phyloP scores from a whole-genome alignment of 2,329 filamentous ascomycete species.

The Raffaelea albimanens region DNA sequence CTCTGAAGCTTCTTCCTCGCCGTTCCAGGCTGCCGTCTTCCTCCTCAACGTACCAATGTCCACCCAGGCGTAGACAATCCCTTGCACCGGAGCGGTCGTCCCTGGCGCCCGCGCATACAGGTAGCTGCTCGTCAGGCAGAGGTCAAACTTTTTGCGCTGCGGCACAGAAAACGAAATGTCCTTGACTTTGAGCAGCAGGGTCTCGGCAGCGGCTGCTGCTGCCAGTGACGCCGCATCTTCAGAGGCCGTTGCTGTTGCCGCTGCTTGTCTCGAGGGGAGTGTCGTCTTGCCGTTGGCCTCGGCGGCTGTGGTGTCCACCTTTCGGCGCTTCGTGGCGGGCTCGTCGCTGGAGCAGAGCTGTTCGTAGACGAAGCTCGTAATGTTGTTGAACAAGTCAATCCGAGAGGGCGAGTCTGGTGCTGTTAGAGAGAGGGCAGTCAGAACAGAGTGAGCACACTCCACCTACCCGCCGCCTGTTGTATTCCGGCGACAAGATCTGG shows the following conservation, averaged over 20 bases:
- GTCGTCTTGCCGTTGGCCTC: conserved; percentile 13
- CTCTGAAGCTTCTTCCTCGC: neutral
- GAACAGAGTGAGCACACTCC: neutral
- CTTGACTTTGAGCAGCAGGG: conserved; percentile 49
- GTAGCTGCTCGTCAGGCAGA: conserved; percentile 51
- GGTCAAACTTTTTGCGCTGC: conserved; percentile 57
- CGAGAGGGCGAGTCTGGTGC: conserved; percentile 38
- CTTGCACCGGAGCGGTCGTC: conserved; percentile 40
- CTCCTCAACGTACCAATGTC: conserved; percentile 44
- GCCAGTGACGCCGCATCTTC: conserved; percentile 12
- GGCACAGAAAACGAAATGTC: conserved; percentile 60
- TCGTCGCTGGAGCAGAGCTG: conserved; percentile 23
- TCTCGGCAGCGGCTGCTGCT: conserved; percentile 28
- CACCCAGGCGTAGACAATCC: conserved; percentile 49
- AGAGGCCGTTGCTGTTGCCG: conserved; percentile 1
- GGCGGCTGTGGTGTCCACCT: conserved; percentile 30
- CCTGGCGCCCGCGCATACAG: conserved; percentile 47
- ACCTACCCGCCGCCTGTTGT: conserved; percentile 40
- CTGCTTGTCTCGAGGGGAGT: conserved; percentile 7
- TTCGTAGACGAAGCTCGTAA: conserved; percentile 39
- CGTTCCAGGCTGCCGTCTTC: too few species aligned
- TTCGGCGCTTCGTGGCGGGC: conserved; percentile 40
- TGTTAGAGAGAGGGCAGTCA: neutral
- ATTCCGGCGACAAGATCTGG: conserved; percentile 48
- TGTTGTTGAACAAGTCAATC: conserved; percentile 46